Percentiles rank a stretch among this genome's conserved stretches.
phyloP scores from a whole-genome alignment of 106 monocot species.

The Triglochin maritima region DNA sequence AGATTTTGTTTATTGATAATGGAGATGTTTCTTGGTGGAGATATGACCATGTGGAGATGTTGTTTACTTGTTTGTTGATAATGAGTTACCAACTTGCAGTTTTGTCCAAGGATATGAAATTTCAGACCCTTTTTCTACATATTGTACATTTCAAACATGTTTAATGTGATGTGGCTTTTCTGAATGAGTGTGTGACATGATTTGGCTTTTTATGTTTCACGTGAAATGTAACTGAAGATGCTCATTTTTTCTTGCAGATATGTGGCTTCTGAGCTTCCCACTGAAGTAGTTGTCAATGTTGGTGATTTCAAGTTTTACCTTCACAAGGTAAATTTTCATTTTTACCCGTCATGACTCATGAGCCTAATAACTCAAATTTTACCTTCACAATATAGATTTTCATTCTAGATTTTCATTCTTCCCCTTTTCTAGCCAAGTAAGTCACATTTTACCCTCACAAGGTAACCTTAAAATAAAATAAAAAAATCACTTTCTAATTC shows the following conservation, averaged over 20 bases:
- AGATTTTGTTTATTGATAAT: not conserved
- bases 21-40: not conserved
- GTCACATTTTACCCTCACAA: no score
- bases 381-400: not conserved
- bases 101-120: not conserved
- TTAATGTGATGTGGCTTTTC: not conserved
- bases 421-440: not conserved
- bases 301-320: conserved; percentile 55
- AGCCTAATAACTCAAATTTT: not conserved
- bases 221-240: not conserved
- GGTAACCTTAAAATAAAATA: no score
- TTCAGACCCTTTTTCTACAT: not conserved
- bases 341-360: not conserved
- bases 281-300: conserved; percentile 44
- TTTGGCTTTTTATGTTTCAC: not conserved
- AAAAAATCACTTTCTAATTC: no score
- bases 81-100: not conserved
- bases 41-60: no score
- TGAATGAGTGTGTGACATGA: not conserved
- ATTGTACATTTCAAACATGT: not conserved
- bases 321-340: conserved; percentile 44
- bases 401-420: not conserved
- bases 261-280: conserved; percentile 55
- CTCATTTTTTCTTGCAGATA: conserved; percentile 29
- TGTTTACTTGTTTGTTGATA: not conserved